Evolutionary conservation across 75 land plant genomes (phyloP).

Genomic region (Selaginella moellendorffii): DNA sequence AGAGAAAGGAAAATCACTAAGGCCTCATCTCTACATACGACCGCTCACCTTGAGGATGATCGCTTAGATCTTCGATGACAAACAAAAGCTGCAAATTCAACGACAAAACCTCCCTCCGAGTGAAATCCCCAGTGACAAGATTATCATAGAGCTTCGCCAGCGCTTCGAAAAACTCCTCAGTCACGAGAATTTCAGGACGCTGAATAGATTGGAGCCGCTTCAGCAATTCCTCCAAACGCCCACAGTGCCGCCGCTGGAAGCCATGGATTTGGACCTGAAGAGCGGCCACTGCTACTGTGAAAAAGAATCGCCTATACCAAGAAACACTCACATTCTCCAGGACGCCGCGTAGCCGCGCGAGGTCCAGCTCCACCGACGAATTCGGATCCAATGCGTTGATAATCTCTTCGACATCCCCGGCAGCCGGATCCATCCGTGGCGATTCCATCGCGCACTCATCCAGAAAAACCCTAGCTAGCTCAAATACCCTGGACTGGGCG

Average conservation of each 20-base stretch:
- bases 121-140: neutral
- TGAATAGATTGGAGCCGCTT: neutral
- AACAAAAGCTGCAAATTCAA: slow-evolving; percentile 14
- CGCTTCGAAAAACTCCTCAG: neutral
- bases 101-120: neutral
- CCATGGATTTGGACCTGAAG: neutral
- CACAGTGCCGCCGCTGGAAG: neutral
- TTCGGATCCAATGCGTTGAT: neutral
- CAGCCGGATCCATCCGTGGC: no score
- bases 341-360: neutral
- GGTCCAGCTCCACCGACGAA: neutral
- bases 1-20: no score
- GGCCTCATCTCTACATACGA: no score
- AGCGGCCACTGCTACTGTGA: neutral
- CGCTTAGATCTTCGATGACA: slow-evolving; percentile 17
- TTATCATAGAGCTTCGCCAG: neutral
- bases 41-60: slow-evolving; percentile 13
- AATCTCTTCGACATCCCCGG: neutral
- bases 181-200: neutral
- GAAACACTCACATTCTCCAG: neutral
- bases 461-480: no score
- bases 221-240: neutral
- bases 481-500: no score
- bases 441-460: no score
- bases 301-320: neutral